Evolutionary conservation across 2,329 filamentous ascomycete genomes (phyloP), one percentile per base, ranked within the genome.

Genomic region (Exophiala oligosperma): DNA sequence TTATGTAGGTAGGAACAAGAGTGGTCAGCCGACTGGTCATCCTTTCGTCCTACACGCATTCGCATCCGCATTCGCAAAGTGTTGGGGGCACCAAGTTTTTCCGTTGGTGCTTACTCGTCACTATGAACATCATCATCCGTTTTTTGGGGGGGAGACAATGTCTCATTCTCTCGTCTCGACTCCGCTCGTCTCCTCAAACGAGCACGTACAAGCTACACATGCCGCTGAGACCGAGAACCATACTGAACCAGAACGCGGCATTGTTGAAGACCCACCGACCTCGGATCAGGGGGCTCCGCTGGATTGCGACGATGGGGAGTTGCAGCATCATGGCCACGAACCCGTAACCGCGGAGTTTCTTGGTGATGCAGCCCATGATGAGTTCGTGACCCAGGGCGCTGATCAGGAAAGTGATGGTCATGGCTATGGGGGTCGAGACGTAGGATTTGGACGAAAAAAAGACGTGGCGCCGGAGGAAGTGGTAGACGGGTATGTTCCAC

Each of bases 401-500:
- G 68, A 97, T 89, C 57, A 97, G 76, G 70, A 99, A 97, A 0
- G 94, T 97, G 66, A 96, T 90, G 61, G 92, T 77, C 26, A 92
- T 97, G 26, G 94, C 92, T 56, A 88, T 80, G 14, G 83, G 81
- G 57, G 87, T 85, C 21, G 91, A 92, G 68, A 95, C 87, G 66
- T 88, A 86, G 11, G 87, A 85, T 8, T 90, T 82, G 11, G 88
- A 89, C 1, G 92, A 92, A 57, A 86, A 88, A 76, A 97, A 99
- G 64, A 99, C 93, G 74, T 99, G 94, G 24, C 94, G 84, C 6
- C 92, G 87, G 68, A 97, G 88, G 77, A 97, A 99, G 70, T 92
- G 89, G 76, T 97, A 94, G 5, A 97, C 93, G 46, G 93, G 93
- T n/a, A 96, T 85, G 72, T 97, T 97, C 93, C 94, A 97, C 77